Conservation (phyloP, 768 basidiomycete genomes). For the Austroboletus eburneus region DNA sequence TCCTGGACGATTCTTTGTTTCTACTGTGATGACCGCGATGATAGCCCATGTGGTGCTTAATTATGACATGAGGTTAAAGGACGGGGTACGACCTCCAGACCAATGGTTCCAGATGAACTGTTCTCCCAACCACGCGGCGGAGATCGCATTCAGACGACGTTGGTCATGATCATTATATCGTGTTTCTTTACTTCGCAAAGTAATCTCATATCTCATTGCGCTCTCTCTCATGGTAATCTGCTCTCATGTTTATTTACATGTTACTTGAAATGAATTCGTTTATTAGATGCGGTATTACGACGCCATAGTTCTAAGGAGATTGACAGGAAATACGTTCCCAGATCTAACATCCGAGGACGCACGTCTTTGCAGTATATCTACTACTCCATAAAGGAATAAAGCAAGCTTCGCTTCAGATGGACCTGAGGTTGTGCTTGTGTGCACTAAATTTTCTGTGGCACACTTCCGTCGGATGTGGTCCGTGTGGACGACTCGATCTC, state of each 20-base stretch:
- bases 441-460: no score
- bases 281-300: not conserved
- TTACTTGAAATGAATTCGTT: not conserved
- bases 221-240: constrained; percentile 8
- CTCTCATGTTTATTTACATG: constrained; percentile 8
- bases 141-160: constrained; percentile 36
- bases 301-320: constrained; percentile 12
- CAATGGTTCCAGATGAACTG: constrained; percentile 34
- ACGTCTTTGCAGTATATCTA: no score
- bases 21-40: constrained; percentile 37
- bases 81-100: constrained; percentile 33
- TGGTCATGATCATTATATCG: constrained; percentile 7
- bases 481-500: no score
- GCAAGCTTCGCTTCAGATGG: no score
- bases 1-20: constrained; percentile 42
- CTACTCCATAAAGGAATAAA: no score
- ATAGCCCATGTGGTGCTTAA: constrained; percentile 38
- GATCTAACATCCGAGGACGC: not conserved
- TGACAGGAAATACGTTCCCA: constrained; percentile 8
- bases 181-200: constrained; percentile 5
- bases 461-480: no score
- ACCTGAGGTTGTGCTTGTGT: no score
- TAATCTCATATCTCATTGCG: constrained; percentile 8
- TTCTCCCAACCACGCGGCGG: constrained; percentile 33
- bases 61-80: constrained; percentile 38